Evolutionary conservation across 1,284 basidiomycete genomes (phyloP), one percentile per base, ranked within the genome.

Genomic region (Cutaneotrichosporon arboriforme): DNA sequence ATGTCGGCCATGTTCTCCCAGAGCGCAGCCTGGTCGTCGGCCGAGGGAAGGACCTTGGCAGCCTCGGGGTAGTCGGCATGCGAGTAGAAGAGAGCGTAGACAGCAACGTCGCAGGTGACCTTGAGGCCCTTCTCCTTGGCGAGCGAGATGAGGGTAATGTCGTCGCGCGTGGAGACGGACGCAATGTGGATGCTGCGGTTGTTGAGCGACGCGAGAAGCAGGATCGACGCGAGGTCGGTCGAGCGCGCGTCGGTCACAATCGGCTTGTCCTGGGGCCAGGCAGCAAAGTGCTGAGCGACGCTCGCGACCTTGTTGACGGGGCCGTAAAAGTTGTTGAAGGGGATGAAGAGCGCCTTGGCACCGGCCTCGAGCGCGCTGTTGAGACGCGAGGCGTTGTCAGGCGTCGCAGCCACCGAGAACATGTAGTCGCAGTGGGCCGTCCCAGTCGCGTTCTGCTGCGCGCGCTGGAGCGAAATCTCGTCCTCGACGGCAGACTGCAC

Each of bases 91-190:
- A 99, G 79, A 10, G 90, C 83, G 75, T 91, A 97, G 47, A 97
- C 81, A 9, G 92, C 85, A 34, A 97, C 90, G 66, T 99, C 96
- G 72, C 94, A 97, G 2, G 93, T 97, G 54, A 97, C 94, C 68
- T 89, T 87, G 63, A 98, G 81, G 23, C 87, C 81, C 79, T 94
- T 96, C 51, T 87, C 86, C 78, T 98, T 99, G 80, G 90, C 91
- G 47, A 99, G 80, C 7, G 87, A 85, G 70, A 99, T 97, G 55
- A 99, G 78, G 37, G 87, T 79, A 51, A 99, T 80, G 72, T 98
- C 96, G 57, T 93, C 92, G 64, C 84, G 81, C 58, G 81, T 86
- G 61, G 86, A 84, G 35, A 98, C 90, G 65, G 94, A 88, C n/a
- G 90, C 92, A 59, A 98, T 83, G 74, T 99, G 94, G 31, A 98